Evolutionary conservation across 371 early-diverging fungal genomes (phyloP).

Genomic region (Choanephora cucurbitarum): DNA sequence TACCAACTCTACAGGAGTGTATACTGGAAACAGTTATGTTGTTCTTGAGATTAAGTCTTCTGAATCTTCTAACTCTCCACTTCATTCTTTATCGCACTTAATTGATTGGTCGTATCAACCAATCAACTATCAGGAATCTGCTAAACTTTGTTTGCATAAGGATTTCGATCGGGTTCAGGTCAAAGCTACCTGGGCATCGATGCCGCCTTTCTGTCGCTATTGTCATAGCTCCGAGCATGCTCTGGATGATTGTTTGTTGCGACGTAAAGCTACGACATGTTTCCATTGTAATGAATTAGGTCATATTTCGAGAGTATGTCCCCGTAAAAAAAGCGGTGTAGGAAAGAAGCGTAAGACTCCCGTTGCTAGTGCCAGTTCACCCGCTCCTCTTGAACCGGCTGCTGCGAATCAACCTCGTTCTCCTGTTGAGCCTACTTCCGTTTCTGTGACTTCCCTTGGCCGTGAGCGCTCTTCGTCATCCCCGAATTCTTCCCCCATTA

Average conservation of each 20-base stretch:
- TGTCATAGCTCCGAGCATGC: constrained; percentile 6
- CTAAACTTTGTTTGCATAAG: neutral
- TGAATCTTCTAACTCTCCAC: constrained; percentile 35
- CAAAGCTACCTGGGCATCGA: constrained; percentile 1
- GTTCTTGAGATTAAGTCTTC: too few relatives aligned
- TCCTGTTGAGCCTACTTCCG: too few relatives aligned
- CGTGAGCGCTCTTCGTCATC: too few relatives aligned
- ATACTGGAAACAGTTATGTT: constrained; percentile 5
- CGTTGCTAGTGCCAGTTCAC: too few relatives aligned
- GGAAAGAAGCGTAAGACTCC: too few relatives aligned
- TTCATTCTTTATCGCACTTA: constrained; percentile 53
- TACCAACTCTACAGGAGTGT: neutral
- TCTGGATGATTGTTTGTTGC: neutral
- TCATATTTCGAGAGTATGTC: too few relatives aligned
- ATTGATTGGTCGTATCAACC: constrained; percentile 42
- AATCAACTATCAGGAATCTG: neutral
- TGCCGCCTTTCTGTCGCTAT: constrained; percentile 8
- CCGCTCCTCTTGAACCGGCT: too few relatives aligned
- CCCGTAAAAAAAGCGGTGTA: too few relatives aligned
- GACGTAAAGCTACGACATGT: neutral
- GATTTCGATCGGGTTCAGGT: neutral
- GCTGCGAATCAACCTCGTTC: too few relatives aligned
- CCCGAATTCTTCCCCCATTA: too few relatives aligned
- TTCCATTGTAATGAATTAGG: neutral
- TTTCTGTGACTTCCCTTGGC: too few relatives aligned